Conservation (phyloP, 495 filamentous ascomycete species). For the Daldinia grandis region DNA sequence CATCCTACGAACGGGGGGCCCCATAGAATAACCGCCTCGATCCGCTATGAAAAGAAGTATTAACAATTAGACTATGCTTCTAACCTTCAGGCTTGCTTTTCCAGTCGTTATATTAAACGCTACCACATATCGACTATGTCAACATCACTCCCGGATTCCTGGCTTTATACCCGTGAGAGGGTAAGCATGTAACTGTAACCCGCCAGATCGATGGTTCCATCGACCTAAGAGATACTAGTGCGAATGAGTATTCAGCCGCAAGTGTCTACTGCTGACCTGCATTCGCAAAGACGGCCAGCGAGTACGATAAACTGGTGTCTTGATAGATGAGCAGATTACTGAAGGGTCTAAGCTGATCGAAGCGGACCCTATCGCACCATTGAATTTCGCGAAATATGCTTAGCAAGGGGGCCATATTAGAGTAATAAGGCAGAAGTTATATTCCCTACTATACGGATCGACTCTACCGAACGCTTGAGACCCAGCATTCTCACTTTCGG, state of each 20-base stretch:
- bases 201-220: constrained; percentile 36
- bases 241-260: constrained; percentile 30
- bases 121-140: not conserved
- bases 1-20: constrained; percentile 12
- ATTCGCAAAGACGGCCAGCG: not conserved
- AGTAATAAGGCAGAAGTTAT: constrained; percentile 3
- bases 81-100: not conserved
- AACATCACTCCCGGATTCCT: constrained; percentile 29
- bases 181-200: constrained; percentile 28
- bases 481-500: constrained; percentile 13
- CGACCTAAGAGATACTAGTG: constrained; percentile 15
- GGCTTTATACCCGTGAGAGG: constrained; percentile 26
- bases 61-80: constrained; percentile 11
- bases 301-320: constrained; percentile 1
- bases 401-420: constrained; percentile 10
- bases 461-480: constrained; percentile 12
- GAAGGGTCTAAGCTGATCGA: not conserved
- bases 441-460: constrained; percentile 9
- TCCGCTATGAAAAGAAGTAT: constrained; percentile 1
- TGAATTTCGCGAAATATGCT: constrained; percentile 6
- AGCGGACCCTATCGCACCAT: not conserved
- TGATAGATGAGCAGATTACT: not conserved
- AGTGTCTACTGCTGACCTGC: constrained; percentile 4
- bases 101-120: constrained; percentile 13
- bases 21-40: constrained; percentile 19